Percentiles rank a stretch among this genome's conserved stretches.
phyloP scores from a whole-genome alignment of 495 filamentous ascomycete species.

The Letharia columbiana region DNA sequence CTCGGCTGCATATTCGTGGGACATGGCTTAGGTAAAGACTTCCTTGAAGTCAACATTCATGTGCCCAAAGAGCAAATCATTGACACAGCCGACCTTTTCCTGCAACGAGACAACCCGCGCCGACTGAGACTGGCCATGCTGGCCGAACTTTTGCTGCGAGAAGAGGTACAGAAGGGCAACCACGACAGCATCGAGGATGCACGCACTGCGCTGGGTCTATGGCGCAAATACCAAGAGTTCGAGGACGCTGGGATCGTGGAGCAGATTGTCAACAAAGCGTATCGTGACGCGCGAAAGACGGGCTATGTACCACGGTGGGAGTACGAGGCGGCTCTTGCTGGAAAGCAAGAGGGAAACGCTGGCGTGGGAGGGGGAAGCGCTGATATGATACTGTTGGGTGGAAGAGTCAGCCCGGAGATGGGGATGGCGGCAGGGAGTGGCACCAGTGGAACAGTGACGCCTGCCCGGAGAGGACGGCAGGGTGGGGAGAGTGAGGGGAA shows the following conservation, averaged over 20 bases:
- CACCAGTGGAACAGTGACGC: constrained; percentile 20
- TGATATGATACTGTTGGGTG: constrained; percentile 11
- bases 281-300: constrained; percentile 57
- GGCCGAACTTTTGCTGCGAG: constrained; percentile 76
- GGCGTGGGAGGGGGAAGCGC: constrained; percentile 6
- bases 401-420: constrained; percentile 25
- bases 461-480: constrained; percentile 14
- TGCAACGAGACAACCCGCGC: constrained; percentile 53
- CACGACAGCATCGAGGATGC: constrained; percentile 96
- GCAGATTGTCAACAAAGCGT: constrained; percentile 72
- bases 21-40: constrained; percentile 86
- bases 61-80: constrained; percentile 85
- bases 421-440: constrained; percentile 13
- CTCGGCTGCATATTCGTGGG: constrained; percentile 90
- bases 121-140: constrained; percentile 67
- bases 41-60: constrained; percentile 95
- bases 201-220: constrained; percentile 77
- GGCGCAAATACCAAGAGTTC: constrained; percentile 84
- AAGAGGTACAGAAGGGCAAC: constrained; percentile 80
- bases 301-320: constrained; percentile 62
- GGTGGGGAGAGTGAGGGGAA: constrained; percentile 14
- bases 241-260: constrained; percentile 74
- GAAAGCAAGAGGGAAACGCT: constrained; percentile 5
- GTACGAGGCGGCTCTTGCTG: constrained; percentile 5
- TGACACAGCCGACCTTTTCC: constrained; percentile 86